Evolutionary conservation across 2,329 filamentous ascomycete genomes (phyloP), one percentile per base, ranked within the genome.

Genomic region (Colletotrichum musae): DNA sequence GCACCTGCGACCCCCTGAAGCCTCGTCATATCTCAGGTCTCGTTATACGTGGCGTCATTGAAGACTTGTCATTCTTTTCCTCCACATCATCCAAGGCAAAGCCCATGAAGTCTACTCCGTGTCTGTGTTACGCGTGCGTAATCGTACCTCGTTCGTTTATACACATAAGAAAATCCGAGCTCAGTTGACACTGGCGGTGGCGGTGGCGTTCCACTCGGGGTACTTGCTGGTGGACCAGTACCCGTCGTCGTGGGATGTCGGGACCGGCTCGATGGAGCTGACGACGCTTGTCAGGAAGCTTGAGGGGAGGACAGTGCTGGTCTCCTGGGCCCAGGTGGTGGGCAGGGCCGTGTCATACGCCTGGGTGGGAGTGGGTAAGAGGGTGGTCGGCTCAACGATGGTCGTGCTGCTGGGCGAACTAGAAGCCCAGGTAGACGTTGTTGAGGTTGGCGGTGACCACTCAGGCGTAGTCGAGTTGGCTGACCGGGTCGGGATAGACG

Each of bases 201-300:
- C 68, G 2, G 83, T 84, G 59, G 74, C 78, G 69, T 84, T 86
- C 81, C 81, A 84, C 0, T 81, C 51, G 3, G 82, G 82, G 62
- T 85, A 86, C 36, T 72, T 71, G 0, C 78, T 79, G 4, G 84
- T 84, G 66, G 84, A 82, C 85, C 84, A 86, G 58, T 75, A 75
- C 18, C 84, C 84, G 61, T 86, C 72, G 64, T 86, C 83, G 48
- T 80, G 77, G 41, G 56, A 52, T 4, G 73, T 72, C n/a, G 75
- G 72, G 36, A 73, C 66, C 15, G 75, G 73, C 10, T 71, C 71
- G 12, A 65, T 28, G 4, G 60, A 45, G 21, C 71, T 64, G 16
- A 72, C 51, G 28, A 68, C 62, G 60, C 67, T 64, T 18, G 73
- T 74, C 36, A 71, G 64, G 36, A 72, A 72, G 41, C 71, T 66